Conservation (phyloP, 495 filamentous ascomycete species). For the Trichoderma orchidacearum region DNA sequence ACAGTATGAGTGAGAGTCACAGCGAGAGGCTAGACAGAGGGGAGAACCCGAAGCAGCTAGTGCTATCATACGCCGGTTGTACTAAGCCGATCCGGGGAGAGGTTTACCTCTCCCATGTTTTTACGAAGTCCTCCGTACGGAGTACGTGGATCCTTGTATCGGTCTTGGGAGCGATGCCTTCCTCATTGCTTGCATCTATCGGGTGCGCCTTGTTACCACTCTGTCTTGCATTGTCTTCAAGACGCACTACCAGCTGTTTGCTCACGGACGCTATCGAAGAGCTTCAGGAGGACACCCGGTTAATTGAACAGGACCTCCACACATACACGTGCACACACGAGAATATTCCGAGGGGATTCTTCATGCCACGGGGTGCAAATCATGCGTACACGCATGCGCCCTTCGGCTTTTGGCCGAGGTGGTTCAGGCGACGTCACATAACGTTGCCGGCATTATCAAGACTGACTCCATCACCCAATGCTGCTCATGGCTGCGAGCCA, state of each 20-base stretch:
- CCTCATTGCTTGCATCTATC: not conserved
- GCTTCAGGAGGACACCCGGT: not conserved
- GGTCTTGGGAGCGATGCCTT: not conserved
- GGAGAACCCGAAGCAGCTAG: not conserved
- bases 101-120: not conserved
- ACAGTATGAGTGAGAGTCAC: not conserved
- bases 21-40: not conserved
- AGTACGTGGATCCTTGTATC: not conserved
- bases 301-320: not conserved
- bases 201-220: not conserved
- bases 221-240: not conserved
- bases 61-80: not conserved
- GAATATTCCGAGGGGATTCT: not conserved
- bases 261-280: not conserved
- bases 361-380: not conserved
- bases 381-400: not conserved
- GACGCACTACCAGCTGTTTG: not conserved
- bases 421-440: not conserved
- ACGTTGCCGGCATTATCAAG: not conserved
- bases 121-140: no score
- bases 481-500: not conserved
- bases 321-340: not conserved
- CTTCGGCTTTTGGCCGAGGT: not conserved
- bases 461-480: not conserved
- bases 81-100: not conserved